Evolutionary conservation across 108 stramenopile genomes (phyloP).

Genomic region (Cyclotella distinguenda): DNA sequence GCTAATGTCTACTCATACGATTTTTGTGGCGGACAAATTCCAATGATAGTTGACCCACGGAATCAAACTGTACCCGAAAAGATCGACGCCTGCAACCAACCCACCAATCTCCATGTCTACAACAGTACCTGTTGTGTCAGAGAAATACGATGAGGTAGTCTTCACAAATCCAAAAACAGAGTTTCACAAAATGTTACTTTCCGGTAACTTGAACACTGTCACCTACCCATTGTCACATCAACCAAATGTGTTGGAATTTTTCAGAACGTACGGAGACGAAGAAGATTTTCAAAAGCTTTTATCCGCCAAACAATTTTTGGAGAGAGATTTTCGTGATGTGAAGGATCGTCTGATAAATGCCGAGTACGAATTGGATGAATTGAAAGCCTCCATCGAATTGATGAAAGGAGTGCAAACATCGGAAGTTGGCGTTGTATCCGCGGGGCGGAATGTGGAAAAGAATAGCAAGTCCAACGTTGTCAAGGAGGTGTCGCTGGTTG

Average conservation of each 20-base stretch:
- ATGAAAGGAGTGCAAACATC: constrained; percentile 5
- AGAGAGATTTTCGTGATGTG: constrained; percentile 60
- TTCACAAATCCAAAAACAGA: constrained; percentile 84
- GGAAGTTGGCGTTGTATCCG: neutral
- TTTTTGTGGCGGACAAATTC: too few relatives aligned
- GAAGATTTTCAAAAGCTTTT: constrained; percentile 59
- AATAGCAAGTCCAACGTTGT: neutral
- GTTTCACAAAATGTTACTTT: constrained; percentile 63
- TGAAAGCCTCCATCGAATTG: constrained; percentile 44
- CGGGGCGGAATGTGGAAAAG: neutral
- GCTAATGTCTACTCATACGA: neutral
- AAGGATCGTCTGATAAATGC: constrained; percentile 62
- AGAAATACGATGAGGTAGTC: constrained; percentile 96
- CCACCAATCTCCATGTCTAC: constrained; percentile 28
- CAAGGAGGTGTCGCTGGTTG: too few relatives aligned
- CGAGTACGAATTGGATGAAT: constrained; percentile 52
- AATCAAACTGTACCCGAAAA: constrained; percentile 82
- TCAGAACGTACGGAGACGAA: constrained; percentile 62
- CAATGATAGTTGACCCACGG: constrained; percentile 65
- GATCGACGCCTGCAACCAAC: constrained; percentile 12
- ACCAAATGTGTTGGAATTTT: constrained; percentile 43
- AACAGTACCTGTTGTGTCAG: constrained; percentile 71
- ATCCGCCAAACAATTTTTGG: constrained; percentile 65
- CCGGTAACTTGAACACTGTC: neutral
- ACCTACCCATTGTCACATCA: constrained; percentile 48